phyloP scores from a whole-genome alignment of 1,284 basidiomycete species.

The Sparassis latifolia region DNA sequence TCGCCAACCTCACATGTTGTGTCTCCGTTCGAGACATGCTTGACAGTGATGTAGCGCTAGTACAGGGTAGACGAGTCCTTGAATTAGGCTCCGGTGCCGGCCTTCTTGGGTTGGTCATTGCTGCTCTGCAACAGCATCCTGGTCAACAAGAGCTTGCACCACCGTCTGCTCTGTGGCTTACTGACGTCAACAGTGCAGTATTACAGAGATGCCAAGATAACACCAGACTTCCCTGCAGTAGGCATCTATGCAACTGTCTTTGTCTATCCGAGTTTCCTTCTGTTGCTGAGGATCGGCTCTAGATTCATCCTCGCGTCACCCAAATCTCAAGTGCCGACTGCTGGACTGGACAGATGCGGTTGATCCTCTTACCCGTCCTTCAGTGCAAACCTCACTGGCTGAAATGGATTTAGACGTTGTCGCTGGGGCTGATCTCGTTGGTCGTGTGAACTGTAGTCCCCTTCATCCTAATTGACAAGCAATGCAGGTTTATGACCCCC shows the following conservation, averaged over 20 bases:
- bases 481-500: slow-evolving; percentile 61
- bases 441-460: slow-evolving; percentile 9
- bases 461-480: background rate
- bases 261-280: too few species aligned
- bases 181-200: slow-evolving; percentile 61
- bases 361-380: slow-evolving; percentile 20
- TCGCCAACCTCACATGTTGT: background rate
- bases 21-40: slow-evolving; percentile 1
- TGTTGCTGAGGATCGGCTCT: background rate
- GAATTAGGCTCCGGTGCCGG: slow-evolving; percentile 71
- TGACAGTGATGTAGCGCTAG: slow-evolving; percentile 34
- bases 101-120: slow-evolving; percentile 60
- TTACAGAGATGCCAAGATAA: slow-evolving; percentile 56
- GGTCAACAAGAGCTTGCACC: background rate
- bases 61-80: slow-evolving; percentile 43
- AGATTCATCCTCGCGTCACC: slow-evolving; percentile 50
- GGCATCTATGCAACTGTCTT: slow-evolving; percentile 15
- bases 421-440: slow-evolving; percentile 66
- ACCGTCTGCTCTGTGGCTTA: slow-evolving; percentile 41
- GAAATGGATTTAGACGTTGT: slow-evolving; percentile 47
- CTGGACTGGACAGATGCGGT: slow-evolving; percentile 64
- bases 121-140: slow-evolving; percentile 40
- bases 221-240: slow-evolving; percentile 57
- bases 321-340: slow-evolving; percentile 33
- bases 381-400: slow-evolving; percentile 30